These are phyloP conservation scores for Magnolia changhungtana DNA, from an alignment of 164 flowering plant species.

Conservation along the genomic window DNA sequence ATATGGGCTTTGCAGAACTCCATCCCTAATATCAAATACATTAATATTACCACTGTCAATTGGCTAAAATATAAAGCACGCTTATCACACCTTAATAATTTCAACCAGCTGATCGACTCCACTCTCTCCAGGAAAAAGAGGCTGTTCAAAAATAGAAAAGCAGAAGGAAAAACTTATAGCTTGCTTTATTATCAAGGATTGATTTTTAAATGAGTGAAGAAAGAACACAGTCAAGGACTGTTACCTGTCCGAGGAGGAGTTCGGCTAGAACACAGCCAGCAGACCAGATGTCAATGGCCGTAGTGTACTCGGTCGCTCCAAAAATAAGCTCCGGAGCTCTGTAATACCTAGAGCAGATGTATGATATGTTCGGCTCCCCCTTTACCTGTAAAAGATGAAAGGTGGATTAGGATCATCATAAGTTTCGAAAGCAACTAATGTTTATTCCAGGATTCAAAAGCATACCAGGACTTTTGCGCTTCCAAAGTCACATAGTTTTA, in stretches of 20 bases:
- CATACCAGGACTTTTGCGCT: slow-evolving; percentile 66
- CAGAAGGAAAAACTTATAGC: neutral
- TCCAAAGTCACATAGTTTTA: slow-evolving; percentile 63
- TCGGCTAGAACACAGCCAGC: slow-evolving; percentile 74
- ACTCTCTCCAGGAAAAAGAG: slow-evolving; percentile 69
- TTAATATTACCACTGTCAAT: neutral
- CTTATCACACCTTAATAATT: slow-evolving; percentile 45
- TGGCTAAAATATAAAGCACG: neutral
- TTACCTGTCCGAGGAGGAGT: slow-evolving; percentile 53
- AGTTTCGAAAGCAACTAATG: neutral
- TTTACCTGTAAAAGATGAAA: slow-evolving; percentile 28
- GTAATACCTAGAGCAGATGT: slow-evolving; percentile 64
- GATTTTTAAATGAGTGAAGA: neutral
- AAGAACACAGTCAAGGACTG: neutral
- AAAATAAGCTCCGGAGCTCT: slow-evolving; percentile 71
- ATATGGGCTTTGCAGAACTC: neutral
- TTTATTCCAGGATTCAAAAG: neutral
- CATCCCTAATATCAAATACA: neutral
- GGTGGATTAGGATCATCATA: slow-evolving; percentile 1
- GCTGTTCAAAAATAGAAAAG: slow-evolving; percentile 26
- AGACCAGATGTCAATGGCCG: slow-evolving; percentile 76
- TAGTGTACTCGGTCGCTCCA: slow-evolving; percentile 64
- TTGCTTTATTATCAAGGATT: neutral
- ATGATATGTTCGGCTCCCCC: slow-evolving; percentile 63
- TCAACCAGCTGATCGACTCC: slow-evolving; percentile 63